Percentiles rank a stretch among this genome's conserved stretches.
phyloP scores from a whole-genome alignment of 2,329 filamentous ascomycete species.

The Stagonosporopsis vannaccii region DNA sequence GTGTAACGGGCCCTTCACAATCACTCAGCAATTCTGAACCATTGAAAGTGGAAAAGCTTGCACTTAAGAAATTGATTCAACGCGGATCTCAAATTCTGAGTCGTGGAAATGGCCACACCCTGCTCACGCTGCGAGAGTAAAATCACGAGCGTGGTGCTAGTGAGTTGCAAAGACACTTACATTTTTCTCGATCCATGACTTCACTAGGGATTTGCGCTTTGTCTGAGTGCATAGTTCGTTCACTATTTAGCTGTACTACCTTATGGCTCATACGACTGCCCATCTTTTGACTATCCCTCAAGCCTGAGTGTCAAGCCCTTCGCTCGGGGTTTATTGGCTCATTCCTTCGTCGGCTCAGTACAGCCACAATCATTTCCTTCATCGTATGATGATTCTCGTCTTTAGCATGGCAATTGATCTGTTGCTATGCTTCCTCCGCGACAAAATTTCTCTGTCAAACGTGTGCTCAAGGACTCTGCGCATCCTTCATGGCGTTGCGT shows the following conservation, averaged over 20 bases:
- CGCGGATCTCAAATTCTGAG: background rate
- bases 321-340: background rate
- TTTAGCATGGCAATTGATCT: no score
- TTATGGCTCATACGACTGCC: background rate
- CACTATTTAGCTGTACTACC: background rate
- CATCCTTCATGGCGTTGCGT: background rate
- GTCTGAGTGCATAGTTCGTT: background rate
- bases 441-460: background rate
- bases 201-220: background rate
- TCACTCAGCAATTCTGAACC: background rate
- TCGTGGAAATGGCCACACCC: background rate
- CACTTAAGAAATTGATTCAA: no score
- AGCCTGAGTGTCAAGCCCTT: background rate
- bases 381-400: background rate
- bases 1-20: background rate
- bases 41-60: no score
- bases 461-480: constrained; percentile 1
- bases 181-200: background rate
- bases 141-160: background rate
- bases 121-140: background rate
- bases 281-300: background rate
- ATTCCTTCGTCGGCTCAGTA: background rate
- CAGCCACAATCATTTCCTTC: background rate
- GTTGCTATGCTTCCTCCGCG: background rate
- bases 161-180: background rate